phyloP scores from a whole-genome alignment of 441 rosid species.

The Raphanus hybrid region DNA sequence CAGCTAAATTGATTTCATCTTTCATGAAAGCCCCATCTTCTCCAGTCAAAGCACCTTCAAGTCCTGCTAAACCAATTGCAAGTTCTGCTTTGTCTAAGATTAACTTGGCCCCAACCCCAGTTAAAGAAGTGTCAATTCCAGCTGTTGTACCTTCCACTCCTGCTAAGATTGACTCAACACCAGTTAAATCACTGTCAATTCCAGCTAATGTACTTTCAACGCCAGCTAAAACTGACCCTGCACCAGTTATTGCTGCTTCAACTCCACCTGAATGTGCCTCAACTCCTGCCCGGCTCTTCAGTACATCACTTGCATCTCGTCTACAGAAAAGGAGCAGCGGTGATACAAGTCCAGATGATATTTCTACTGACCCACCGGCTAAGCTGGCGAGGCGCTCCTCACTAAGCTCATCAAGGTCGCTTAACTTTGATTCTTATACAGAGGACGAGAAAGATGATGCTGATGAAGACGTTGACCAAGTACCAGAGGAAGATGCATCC shows the following conservation, averaged over 20 bases:
- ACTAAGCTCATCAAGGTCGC: constrained; percentile 45
- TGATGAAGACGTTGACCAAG: constrained; percentile 34
- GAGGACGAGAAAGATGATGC: constrained; percentile 34
- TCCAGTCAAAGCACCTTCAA: constrained; percentile 58
- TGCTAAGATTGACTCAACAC: constrained; percentile 56
- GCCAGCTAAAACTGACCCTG: constrained; percentile 58
- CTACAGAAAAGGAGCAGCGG: constrained; percentile 60
- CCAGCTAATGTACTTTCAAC: constrained; percentile 45
- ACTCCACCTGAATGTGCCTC: constrained; percentile 71
- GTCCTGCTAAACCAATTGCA: constrained; percentile 61
- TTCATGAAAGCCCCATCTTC: constrained; percentile 43
- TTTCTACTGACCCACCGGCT: constrained; percentile 42
- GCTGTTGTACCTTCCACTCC: constrained; percentile 50
- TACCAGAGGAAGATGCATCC: constrained; percentile 34
- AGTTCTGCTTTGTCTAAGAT: constrained; percentile 54
- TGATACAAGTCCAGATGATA: constrained; percentile 58
- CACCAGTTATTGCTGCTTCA: constrained; percentile 46
- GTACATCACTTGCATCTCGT: constrained; percentile 50
- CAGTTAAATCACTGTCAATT: constrained; percentile 50
- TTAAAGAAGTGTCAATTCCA: constrained; percentile 56
- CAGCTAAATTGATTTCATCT: constrained; percentile 52
- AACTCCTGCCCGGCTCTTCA: constrained; percentile 58
- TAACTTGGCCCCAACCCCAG: constrained; percentile 61
- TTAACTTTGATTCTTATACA: constrained; percentile 62
- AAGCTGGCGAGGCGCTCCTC: constrained; percentile 69